Evolutionary conservation across 2,329 filamentous ascomycete species (phyloP), one percentile per base, ranked within the genome.

Genomic region (Domatiomyces catenatus): DNA sequence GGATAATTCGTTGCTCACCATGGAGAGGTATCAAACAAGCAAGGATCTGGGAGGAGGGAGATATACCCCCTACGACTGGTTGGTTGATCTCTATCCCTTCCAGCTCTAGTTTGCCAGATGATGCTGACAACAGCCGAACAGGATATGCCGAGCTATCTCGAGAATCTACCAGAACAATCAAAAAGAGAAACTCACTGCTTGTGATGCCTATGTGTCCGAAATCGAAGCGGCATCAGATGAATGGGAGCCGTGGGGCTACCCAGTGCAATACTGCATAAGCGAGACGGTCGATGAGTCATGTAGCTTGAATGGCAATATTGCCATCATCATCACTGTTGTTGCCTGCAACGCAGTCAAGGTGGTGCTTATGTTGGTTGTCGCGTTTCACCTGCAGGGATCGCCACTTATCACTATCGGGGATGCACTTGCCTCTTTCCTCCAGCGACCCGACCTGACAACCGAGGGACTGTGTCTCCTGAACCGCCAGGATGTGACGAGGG

Each of bases 321-420:
- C 56, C 15, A 58, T 59, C 43, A 48, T 59, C 20, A 48, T 47
- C 8, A 51, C 53, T 8, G 58, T 59, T n/a, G 44, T 58, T 18
- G 43, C 48, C 15, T 54, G 50, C 48, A 59, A 59, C 47, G 28
- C 45, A 17, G 15, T 55, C 26, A 59, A 59, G 46, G 19, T 53
- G 12, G 24, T 49, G 28, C 42, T 49, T n/a, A 59, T 59, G 58
- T 42, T 54, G 22, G 47, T 51, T 22, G 51, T 58, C 2, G 53
- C 54, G 5, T 54, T 56, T 44, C 43, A 48, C 4, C 24, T 58
- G 18, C 46, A 45, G 18, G 51, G 55, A 4, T 19, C 48, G 8
- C 59, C 64, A 1, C 49, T 66, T 0, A 53, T 63, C n/a, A 63
- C 60, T 1, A 28, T 56, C 42, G 60, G 61, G 2, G 61, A 63